Evolutionary conservation across 2,329 filamentous ascomycete species (phyloP).

Genomic region (Colletotrichum destructivum): DNA sequence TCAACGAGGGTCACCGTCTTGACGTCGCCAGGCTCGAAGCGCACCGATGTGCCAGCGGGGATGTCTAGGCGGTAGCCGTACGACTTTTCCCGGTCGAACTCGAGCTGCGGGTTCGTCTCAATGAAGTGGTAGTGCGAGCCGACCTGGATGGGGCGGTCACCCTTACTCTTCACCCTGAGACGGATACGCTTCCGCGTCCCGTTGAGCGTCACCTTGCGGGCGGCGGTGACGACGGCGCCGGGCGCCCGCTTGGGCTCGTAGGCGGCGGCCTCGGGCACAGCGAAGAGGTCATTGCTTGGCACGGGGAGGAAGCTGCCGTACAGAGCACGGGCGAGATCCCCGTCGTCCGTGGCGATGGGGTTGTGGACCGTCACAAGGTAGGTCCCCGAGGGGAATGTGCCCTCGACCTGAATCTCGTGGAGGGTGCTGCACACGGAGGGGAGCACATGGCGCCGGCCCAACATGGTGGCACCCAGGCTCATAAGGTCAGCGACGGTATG

Average conservation of each 20-base stretch:
- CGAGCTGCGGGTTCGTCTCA: conserved; percentile 91
- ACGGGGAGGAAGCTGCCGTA: conserved; percentile 94
- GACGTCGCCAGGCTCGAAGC: conserved; percentile 93
- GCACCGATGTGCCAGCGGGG: conserved; percentile 89
- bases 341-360: conserved; percentile 88
- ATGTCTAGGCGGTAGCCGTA: conserved; percentile 93
- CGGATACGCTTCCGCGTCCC: conserved; percentile 80
- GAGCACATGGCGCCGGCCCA: conserved; percentile 91
- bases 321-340: conserved; percentile 86
- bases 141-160: conserved; percentile 92
- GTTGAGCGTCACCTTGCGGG: conserved; percentile 79
- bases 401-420: conserved; percentile 91
- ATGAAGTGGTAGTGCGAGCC: conserved; percentile 98
- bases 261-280: conserved; percentile 72
- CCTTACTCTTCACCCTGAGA: conserved; percentile 85
- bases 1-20: conserved; percentile 93
- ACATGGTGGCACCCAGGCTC: conserved; percentile 90
- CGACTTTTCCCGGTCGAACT: conserved; percentile 86
- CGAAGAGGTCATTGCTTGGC: conserved; percentile 78
- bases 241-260: conserved; percentile 80
- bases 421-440: conserved; percentile 86
- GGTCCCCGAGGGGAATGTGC: conserved; percentile 90
- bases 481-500: conserved; percentile 95
- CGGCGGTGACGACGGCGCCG: conserved; percentile 83
- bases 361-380: conserved; percentile 96